Evolutionary conservation across 768 basidiomycete genomes (phyloP).

Genomic region (Phaeotremella fagi): DNA sequence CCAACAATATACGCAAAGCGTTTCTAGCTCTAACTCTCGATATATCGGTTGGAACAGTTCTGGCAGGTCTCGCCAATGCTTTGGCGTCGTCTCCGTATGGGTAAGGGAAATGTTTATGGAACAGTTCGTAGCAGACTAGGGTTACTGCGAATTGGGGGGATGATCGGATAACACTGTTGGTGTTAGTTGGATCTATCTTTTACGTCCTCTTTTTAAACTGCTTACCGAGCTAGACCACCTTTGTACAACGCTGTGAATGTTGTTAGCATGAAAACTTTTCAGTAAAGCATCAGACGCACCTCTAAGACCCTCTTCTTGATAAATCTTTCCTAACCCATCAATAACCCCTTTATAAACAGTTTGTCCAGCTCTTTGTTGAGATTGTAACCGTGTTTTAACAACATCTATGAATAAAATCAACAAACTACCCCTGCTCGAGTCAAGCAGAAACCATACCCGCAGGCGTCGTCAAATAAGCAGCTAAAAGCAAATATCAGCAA

Average conservation of each 20-base stretch:
- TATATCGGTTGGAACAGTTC: slow-evolving; percentile 77
- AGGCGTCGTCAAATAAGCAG: slow-evolving; percentile 73
- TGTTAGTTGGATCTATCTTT: too few species aligned
- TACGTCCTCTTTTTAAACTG: neutral
- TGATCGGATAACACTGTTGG: slow-evolving; percentile 29
- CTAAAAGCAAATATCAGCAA: neutral
- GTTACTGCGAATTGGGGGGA: slow-evolving; percentile 72
- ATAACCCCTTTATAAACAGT: slow-evolving; percentile 81
- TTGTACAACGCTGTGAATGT: slow-evolving; percentile 70
- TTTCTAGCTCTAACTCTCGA: slow-evolving; percentile 86
- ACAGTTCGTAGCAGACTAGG: slow-evolving; percentile 34
- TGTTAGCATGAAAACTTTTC: slow-evolving; percentile 83
- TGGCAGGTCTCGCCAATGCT: slow-evolving; percentile 60
- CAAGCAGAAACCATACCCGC: slow-evolving; percentile 32
- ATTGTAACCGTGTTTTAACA: slow-evolving; percentile 92
- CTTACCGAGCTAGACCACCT: slow-evolving; percentile 34
- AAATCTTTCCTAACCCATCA: slow-evolving; percentile 88
- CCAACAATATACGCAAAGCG: slow-evolving; percentile 64
- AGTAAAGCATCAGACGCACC: slow-evolving; percentile 53
- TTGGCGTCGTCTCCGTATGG: slow-evolving; percentile 59
- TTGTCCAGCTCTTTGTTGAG: slow-evolving; percentile 85
- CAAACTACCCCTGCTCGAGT: neutral
- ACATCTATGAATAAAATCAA: slow-evolving; percentile 63
- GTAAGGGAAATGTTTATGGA: slow-evolving; percentile 53
- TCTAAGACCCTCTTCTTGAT: slow-evolving; percentile 54